Percentiles rank a stretch among this genome's conserved stretches.
Conservation (phyloP, 2,329 filamentous ascomycete genomes). For the Alternaria angustiovoidea region DNA sequence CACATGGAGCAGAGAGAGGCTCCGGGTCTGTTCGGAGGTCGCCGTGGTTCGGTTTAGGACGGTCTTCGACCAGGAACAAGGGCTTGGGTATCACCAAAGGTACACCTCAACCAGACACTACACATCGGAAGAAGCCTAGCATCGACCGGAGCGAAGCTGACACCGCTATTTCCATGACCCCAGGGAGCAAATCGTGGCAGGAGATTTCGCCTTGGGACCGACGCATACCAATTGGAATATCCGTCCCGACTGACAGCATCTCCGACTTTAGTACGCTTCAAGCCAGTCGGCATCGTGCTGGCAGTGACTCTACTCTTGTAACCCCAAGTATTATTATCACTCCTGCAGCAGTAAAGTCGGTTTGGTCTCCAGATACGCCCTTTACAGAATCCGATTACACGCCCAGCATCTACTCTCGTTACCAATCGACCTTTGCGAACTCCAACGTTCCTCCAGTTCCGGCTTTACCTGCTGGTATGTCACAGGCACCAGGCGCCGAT, state of each 20-base stretch:
- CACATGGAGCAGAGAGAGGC: slow-evolving; percentile 41
- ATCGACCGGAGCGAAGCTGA: slow-evolving; percentile 34
- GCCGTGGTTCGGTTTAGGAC: slow-evolving; percentile 42
- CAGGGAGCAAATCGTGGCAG: slow-evolving; percentile 43
- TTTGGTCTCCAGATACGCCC: slow-evolving; percentile 69
- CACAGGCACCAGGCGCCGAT: slow-evolving; percentile 15
- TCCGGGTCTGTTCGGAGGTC: slow-evolving; percentile 34
- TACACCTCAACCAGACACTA: slow-evolving; percentile 39
- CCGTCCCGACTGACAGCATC: slow-evolving; percentile 65
- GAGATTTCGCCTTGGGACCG: slow-evolving; percentile 73
- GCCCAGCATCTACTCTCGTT: slow-evolving; percentile 70
- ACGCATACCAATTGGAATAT: slow-evolving; percentile 77
- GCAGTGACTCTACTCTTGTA: slow-evolving; percentile 45
- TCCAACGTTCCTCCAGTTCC: slow-evolving; percentile 61
- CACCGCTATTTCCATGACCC: slow-evolving; percentile 41
- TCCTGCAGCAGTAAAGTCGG: slow-evolving; percentile 59
- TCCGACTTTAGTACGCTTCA: slow-evolving; percentile 49
- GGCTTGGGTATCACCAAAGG: slow-evolving; percentile 48
- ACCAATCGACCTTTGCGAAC: slow-evolving; percentile 52
- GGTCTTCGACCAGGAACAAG: slow-evolving; percentile 40
- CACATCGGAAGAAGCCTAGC: slow-evolving; percentile 24
- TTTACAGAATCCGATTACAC: slow-evolving; percentile 63
- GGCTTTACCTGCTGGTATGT: slow-evolving; percentile 38
- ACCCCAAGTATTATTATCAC: slow-evolving; percentile 64
- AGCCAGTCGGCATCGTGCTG: slow-evolving; percentile 47